phyloP scores from a whole-genome alignment of 192 early-diverging fungal species.

The Entomortierella parvispora region DNA sequence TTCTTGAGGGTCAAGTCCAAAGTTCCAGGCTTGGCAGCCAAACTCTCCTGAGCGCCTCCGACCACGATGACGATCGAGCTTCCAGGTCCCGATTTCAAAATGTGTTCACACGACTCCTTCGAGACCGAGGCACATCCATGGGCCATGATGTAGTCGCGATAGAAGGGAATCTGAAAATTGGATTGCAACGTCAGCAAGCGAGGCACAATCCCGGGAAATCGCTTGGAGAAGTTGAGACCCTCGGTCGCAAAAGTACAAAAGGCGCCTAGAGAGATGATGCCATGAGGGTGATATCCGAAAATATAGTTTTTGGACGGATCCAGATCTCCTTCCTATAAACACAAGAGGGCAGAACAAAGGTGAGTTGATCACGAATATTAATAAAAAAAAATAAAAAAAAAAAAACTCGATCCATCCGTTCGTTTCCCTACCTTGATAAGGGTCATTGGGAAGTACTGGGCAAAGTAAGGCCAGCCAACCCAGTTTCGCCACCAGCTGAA shows the following conservation, averaged over 20 bases:
- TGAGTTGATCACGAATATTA: neutral
- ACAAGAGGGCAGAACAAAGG: neutral
- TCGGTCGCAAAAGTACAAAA: slow-evolving; percentile 87
- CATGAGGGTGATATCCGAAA: slow-evolving; percentile 94
- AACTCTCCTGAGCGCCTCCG: slow-evolving; percentile 90
- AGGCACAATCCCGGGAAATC: slow-evolving; percentile 84
- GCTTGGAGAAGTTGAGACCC: slow-evolving; percentile 74
- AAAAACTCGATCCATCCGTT: neutral
- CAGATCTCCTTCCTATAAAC: slow-evolving; percentile 75
- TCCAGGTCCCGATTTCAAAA: slow-evolving; percentile 76
- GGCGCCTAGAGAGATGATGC: slow-evolving; percentile 86
- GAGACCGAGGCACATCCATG: slow-evolving; percentile 84
- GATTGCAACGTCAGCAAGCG: slow-evolving; percentile 83
- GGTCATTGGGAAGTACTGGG: slow-evolving; percentile 82
- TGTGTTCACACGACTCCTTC: slow-evolving; percentile 77
- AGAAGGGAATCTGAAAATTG: slow-evolving; percentile 89
- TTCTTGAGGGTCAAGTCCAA: slow-evolving; percentile 80
- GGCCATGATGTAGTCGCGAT: slow-evolving; percentile 81
- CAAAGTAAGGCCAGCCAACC: slow-evolving; percentile 79
- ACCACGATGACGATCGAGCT: slow-evolving; percentile 85
- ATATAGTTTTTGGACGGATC: slow-evolving; percentile 89
- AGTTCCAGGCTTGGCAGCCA: slow-evolving; percentile 70
- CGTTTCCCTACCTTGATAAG: slow-evolving; percentile 70
- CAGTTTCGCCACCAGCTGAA: slow-evolving; percentile 60
- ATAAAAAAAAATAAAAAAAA: slow-evolving; percentile 6